phyloP scores from a whole-genome alignment of 805 yeast genomes.

The Naumovozyma dairenensis region DNA sequence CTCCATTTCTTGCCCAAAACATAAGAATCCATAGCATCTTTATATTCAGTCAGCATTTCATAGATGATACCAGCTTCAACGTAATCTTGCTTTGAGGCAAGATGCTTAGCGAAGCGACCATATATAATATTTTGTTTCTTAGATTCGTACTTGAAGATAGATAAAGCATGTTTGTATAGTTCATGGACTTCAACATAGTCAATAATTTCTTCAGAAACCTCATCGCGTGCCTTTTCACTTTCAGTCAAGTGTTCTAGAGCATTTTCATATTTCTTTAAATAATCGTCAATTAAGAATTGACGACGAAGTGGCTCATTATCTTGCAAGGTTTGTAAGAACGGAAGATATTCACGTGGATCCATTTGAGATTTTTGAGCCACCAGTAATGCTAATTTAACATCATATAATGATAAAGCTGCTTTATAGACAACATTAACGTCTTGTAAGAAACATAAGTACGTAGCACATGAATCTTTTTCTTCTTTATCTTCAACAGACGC shows the following conservation, averaged over 20 bases:
- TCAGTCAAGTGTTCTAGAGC: slow-evolving; percentile 61
- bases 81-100: slow-evolving; percentile 47
- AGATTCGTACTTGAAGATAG: slow-evolving; percentile 47
- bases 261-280: slow-evolving; percentile 53
- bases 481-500: slow-evolving; percentile 40
- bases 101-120: slow-evolving; percentile 49
- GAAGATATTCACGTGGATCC: slow-evolving; percentile 95
- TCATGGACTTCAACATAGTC: slow-evolving; percentile 60
- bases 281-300: slow-evolving; percentile 69
- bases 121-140: slow-evolving; percentile 47
- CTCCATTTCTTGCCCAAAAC: slow-evolving; percentile 69
- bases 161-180: slow-evolving; percentile 61
- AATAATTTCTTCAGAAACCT: slow-evolving; percentile 46
- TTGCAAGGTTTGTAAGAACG: slow-evolving; percentile 76
- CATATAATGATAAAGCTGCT: slow-evolving; percentile 71
- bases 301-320: slow-evolving; percentile 57
- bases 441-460: slow-evolving; percentile 81
- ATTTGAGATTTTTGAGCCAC: slow-evolving; percentile 95
- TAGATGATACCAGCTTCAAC: slow-evolving; percentile 71
- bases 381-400: slow-evolving; percentile 66
- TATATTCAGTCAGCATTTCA: slow-evolving; percentile 52
- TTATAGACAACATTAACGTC: slow-evolving; percentile 79
- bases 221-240: slow-evolving; percentile 29
- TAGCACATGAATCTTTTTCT: slow-evolving; percentile 52
- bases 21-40: slow-evolving; percentile 62